These are phyloP conservation scores for Podila verticillata DNA, from an alignment of 192 early-diverging fungal genomes.

Conservation along the genomic window DNA sequence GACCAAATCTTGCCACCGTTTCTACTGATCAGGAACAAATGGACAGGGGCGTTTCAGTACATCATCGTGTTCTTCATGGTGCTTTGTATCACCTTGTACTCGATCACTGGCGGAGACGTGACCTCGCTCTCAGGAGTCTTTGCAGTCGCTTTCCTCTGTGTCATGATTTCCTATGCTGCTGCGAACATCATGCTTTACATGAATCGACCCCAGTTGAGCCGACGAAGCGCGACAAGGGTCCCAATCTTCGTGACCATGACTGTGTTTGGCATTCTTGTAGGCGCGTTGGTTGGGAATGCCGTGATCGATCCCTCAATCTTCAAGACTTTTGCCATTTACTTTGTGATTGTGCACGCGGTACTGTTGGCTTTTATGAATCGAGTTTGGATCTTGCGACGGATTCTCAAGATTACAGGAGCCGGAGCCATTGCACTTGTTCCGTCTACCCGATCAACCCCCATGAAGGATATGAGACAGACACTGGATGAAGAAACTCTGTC, in stretches of 20 bases:
- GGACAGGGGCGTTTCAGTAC: conserved; percentile 57
- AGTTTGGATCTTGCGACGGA: conserved; percentile 51
- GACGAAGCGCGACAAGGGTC: conserved; percentile 27
- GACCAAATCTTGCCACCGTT: conserved; percentile 62
- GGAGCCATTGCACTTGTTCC: conserved; percentile 11
- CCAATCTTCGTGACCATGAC: conserved; percentile 44
- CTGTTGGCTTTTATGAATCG: conserved; percentile 54
- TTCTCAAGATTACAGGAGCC: conserved; percentile 10
- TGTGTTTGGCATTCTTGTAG: conserved; percentile 24
- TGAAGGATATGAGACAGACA: conserved; percentile 5
- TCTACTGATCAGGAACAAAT: conserved; percentile 55
- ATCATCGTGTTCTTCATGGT: conserved; percentile 62
- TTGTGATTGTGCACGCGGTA: conserved; percentile 50
- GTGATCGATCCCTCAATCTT: conserved; percentile 54
- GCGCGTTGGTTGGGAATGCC: conserved; percentile 57
- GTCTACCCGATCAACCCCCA: not conserved
- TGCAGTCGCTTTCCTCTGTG: conserved; percentile 59
- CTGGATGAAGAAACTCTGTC: conserved; percentile 1
- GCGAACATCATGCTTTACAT: conserved; percentile 58
- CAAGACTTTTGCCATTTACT: conserved; percentile 62
- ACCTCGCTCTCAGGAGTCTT: conserved; percentile 63
- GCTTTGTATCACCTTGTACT: conserved; percentile 57
- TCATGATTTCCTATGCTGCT: conserved; percentile 55
- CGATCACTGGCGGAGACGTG: conserved; percentile 51
- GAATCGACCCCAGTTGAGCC: conserved; percentile 55